Evolutionary conservation across 441 rosid species (phyloP).

Genomic region (Manihot esculenta): DNA sequence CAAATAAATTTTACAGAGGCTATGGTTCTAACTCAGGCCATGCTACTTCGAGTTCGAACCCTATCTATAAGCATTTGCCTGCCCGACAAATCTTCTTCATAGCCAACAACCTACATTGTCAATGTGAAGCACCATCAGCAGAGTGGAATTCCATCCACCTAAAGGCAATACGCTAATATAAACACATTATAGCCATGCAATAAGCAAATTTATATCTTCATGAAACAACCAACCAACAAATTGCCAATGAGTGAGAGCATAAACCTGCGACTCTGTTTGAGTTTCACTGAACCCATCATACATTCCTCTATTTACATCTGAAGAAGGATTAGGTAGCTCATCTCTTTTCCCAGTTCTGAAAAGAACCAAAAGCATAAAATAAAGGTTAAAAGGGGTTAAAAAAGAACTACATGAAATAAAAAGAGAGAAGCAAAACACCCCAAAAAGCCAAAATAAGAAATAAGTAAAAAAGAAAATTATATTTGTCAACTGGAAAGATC

Average conservation of each 20-base stretch:
- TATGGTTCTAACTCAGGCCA: conserved; percentile 30
- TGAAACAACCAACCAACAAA: conserved; percentile 16
- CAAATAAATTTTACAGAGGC: neutral
- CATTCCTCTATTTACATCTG: conserved; percentile 35
- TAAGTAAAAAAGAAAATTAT: neutral
- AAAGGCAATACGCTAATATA: neutral
- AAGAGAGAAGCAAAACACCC: neutral
- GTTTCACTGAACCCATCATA: conserved; percentile 89
- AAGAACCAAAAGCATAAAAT: conserved; percentile 15
- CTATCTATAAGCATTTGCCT: conserved; percentile 97
- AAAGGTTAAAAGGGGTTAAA: neutral
- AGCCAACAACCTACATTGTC: conserved; percentile 73
- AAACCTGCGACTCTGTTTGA: conserved; percentile 97
- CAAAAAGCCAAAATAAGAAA: neutral
- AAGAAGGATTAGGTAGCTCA: conserved; percentile 36
- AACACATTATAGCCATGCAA: neutral
- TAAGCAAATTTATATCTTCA: neutral
- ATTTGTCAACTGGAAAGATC: neutral
- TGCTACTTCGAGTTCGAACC: conserved; percentile 87
- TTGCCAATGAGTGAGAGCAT: conserved; percentile 22
- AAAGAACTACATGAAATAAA: neutral
- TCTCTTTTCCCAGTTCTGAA: conserved; percentile 54
- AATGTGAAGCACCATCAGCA: conserved; percentile 16
- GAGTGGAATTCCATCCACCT: neutral
- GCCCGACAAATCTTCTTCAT: conserved; percentile 96